Evolutionary conservation across 169 alveolate species (phyloP), one percentile per base, ranked within the genome.

Genomic region (Eimeria acervulina): DNA sequence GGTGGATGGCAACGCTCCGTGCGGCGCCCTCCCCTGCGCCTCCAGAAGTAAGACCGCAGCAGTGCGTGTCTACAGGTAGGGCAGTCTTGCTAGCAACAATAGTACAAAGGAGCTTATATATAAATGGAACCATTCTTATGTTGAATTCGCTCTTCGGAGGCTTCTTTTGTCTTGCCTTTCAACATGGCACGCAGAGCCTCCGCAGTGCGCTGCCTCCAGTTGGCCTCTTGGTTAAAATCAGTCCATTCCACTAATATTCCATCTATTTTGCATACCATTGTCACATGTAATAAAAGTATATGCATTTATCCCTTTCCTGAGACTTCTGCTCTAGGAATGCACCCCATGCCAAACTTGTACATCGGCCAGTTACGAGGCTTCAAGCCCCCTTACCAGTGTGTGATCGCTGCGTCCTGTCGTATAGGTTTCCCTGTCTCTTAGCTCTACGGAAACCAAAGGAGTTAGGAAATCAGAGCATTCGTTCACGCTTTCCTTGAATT

Each of bases 11-110:
- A 59, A 47, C 84, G 94, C 94, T 59, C 84, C 80, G 94, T 66
- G 80, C 84, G 83, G 84, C 84, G 94, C 68, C 94, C 66, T 87
- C 94, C 94, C 83, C 84, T 63, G 94, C 94, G 84, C 94, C 68
- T 61, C 59, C 94, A 13, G 19, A 40, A 15, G 52, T 66, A 40
- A 59, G 66, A 51, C 68, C 52, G 76, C 47, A 47, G 51, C 76
- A 55, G 68, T 40, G 52, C 40, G 92, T 68, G 63, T 28, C 90
- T 40, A 80, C 66, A n/a, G 42, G 3, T 44, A 80, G 55, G n/a
- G 44, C 40, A 8, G 52, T 42, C 59, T 19, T 74, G 47, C 59
- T 74, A 74, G 52, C 33, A 63, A 74, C 8, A 42, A 12, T 38
- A 74, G 33, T 74, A 13, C 10, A 74, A 74, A 0, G 52, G 26